phyloP scores from a whole-genome alignment of 2,329 filamentous ascomycete species.

The Xylaria sp. region DNA sequence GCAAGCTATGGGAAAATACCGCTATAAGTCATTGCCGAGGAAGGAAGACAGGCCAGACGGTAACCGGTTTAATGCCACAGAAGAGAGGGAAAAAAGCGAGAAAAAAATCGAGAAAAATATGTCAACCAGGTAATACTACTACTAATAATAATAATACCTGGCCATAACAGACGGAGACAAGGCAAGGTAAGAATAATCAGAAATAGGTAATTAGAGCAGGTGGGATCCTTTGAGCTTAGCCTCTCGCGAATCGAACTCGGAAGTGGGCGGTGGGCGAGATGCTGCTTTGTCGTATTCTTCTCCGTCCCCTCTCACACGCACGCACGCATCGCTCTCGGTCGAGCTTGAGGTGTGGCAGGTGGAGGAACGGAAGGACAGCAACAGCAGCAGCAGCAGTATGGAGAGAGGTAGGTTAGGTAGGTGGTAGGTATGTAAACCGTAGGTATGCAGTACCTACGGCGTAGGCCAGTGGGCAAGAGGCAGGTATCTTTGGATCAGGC shows the following conservation, averaged over 20 bases:
- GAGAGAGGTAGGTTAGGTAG: background rate
- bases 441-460: slow-evolving; percentile 1
- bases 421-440: background rate
- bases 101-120: background rate
- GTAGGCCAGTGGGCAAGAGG: too few species aligned
- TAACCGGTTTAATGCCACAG: background rate
- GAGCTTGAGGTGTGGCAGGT: slow-evolving; percentile 20
- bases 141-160: background rate
- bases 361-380: slow-evolving; percentile 9
- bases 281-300: slow-evolving; percentile 12
- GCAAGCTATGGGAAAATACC: slow-evolving; percentile 3
- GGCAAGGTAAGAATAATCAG: background rate
- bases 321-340: slow-evolving; percentile 11
- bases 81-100: background rate
- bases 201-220: background rate
- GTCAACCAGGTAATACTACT: background rate
- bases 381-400: background rate
- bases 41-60: background rate
- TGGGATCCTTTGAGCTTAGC: background rate
- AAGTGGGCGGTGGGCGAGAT: slow-evolving; percentile 13
- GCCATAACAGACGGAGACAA: background rate
- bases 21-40: slow-evolving; percentile 1
- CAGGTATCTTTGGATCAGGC: too few species aligned
- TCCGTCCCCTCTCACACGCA: slow-evolving; percentile 14
- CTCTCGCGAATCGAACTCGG: slow-evolving; percentile 12